phyloP scores from a whole-genome alignment of 805 yeast genomes.

The Candida mattraensis region DNA sequence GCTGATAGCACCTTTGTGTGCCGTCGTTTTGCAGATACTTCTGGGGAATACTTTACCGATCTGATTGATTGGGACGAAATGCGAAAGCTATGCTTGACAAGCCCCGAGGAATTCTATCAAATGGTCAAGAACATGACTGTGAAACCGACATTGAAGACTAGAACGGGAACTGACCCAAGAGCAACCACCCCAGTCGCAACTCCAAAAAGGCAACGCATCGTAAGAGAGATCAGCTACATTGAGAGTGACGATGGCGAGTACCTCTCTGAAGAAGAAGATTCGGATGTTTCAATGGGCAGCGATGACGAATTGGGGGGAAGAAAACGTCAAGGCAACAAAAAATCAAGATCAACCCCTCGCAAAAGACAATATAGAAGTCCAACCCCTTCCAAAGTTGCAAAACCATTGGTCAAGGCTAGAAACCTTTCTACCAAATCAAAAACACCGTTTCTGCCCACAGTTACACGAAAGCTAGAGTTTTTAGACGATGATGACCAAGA shows the following conservation, averaged over 20 bases:
- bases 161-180: constrained; percentile 8
- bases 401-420: constrained; percentile 6
- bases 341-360: not conserved
- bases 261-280: constrained; percentile 1
- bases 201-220: constrained; percentile 16
- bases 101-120: constrained; percentile 35
- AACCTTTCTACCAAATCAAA: no score
- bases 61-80: constrained; percentile 41
- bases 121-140: constrained; percentile 32
- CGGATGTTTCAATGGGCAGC: not conserved
- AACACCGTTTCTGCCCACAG: constrained; percentile 13
- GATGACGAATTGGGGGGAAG: constrained; percentile 3
- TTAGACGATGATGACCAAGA: constrained; percentile 19
- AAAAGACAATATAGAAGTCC: constrained; percentile 2
- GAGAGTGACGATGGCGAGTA: constrained; percentile 11
- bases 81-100: constrained; percentile 22
- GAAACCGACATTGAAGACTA: constrained; percentile 21
- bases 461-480: constrained; percentile 16
- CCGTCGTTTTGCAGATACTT: constrained; percentile 41
- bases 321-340: not conserved
- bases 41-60: constrained; percentile 36
- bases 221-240: constrained; percentile 11
- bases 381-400: constrained; percentile 7
- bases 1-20: constrained; percentile 38
- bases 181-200: constrained; percentile 2